phyloP scores from a whole-genome alignment of 108 stramenopile species.

The Conticribra guillardii region DNA sequence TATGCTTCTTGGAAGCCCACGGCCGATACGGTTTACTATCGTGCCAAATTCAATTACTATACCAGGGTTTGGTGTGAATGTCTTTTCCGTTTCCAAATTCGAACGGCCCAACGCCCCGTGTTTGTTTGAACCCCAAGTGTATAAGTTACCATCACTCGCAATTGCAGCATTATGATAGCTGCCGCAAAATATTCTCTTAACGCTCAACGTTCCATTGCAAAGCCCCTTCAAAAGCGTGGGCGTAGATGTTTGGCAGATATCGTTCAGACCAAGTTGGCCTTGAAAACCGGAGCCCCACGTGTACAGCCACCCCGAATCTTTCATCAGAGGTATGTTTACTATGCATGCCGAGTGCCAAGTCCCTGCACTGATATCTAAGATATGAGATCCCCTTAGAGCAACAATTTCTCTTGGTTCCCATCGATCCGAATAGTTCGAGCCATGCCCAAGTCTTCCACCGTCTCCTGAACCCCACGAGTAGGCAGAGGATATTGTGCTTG shows the following conservation, averaged over 20 bases:
- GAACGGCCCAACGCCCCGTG: conserved; percentile 27
- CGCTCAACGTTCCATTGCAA: conserved; percentile 34
- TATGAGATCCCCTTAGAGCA: conserved; percentile 23
- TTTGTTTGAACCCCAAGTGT: conserved; percentile 72
- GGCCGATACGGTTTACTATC: conserved; percentile 71
- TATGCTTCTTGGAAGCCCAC: conserved; percentile 51
- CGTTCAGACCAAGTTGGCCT: conserved; percentile 73
- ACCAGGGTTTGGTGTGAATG: conserved; percentile 62
- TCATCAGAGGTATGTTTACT: conserved; percentile 59
- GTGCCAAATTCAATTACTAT: conserved; percentile 77
- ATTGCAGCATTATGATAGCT: conserved; percentile 69
- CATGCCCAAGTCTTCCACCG: conserved; percentile 74
- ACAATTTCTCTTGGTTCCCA: conserved; percentile 32
- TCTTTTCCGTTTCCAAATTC: conserved; percentile 9
- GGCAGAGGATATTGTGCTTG: conserved; percentile 42
- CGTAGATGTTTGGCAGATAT: conserved; percentile 30
- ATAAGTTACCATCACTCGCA: conserved; percentile 68
- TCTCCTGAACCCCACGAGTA: conserved; percentile 74
- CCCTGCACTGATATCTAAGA: conserved; percentile 51
- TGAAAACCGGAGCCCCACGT: conserved; percentile 74
- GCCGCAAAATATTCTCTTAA: conserved; percentile 61
- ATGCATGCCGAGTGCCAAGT: conserved; percentile 77
- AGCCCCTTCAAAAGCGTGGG: conserved; percentile 57
- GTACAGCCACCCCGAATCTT: conserved; percentile 62
- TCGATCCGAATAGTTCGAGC: conserved; percentile 41